Percentiles rank a stretch among this genome's conserved stretches.
Evolutionary conservation across 2,329 filamentous ascomycete genomes (phyloP).

Genomic region (Metarhizium guizhouense): DNA sequence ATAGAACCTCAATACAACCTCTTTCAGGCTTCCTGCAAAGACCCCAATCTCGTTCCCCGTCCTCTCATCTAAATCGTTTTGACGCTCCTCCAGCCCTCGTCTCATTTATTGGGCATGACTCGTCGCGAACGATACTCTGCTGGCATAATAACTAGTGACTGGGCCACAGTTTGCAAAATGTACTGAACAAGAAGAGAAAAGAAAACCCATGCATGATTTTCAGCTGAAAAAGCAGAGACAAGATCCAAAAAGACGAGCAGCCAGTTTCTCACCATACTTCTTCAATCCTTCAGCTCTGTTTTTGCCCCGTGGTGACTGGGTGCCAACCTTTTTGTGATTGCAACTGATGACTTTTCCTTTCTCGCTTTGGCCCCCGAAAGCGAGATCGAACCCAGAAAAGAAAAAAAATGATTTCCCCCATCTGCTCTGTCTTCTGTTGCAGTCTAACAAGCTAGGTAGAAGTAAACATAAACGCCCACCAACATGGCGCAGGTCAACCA

Average conservation of each 20-base stretch:
- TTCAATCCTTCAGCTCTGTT: not conserved
- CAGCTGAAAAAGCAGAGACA: not conserved
- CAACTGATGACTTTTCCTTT: conserved; percentile 2
- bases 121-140: conserved; percentile 7
- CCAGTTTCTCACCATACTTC: not conserved
- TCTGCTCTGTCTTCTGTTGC: not conserved
- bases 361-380: conserved; percentile 3
- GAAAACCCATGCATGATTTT: not conserved
- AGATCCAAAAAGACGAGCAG: conserved; percentile 3
- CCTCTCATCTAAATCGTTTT: not conserved
- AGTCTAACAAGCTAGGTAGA: conserved; percentile 5
- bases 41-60: not conserved
- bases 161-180: conserved; percentile 8
- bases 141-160: conserved; percentile 6
- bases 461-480: conserved; percentile 8
- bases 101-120: conserved; percentile 7
- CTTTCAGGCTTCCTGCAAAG: not conserved
- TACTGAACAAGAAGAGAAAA: not conserved
- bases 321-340: conserved; percentile 5
- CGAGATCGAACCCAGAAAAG: not conserved
- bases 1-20: not conserved
- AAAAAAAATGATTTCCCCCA: not conserved
- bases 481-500: conserved; percentile 6
- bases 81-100: not conserved
- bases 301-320: conserved; percentile 3